Percentiles rank a stretch among this genome's conserved stretches.
These are phyloP conservation scores for Narthecium ossifragum DNA, from an alignment of 106 monocot genomes.

Conservation along the genomic window DNA sequence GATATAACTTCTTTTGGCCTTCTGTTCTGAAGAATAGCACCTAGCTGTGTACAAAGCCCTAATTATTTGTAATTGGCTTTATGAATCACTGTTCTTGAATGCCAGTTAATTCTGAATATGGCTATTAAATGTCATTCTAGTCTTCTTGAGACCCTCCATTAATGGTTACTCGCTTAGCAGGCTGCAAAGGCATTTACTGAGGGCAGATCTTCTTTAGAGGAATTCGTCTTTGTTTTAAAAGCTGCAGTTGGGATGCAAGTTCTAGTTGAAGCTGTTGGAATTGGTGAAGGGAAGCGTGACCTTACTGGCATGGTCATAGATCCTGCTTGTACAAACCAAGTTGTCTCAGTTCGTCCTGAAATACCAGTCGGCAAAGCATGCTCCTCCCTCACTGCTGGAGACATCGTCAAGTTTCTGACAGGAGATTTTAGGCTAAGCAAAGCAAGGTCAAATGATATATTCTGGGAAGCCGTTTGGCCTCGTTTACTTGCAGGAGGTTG, in stretches of 20 bases:
- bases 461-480: slow-evolving; percentile 98
- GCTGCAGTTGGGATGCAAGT: slow-evolving; percentile 33
- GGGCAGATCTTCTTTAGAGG: slow-evolving; percentile 50
- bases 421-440: slow-evolving; percentile 87
- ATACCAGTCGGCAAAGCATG: slow-evolving; percentile 73
- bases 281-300: slow-evolving; percentile 79
- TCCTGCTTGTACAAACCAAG: slow-evolving; percentile 28
- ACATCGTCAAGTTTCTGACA: slow-evolving; percentile 73
- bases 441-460: slow-evolving; percentile 77
- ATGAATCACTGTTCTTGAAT: background rate
- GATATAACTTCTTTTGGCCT: too few species aligned
- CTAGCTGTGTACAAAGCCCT: too few species aligned
- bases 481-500: slow-evolving; percentile 79
- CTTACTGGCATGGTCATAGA: slow-evolving; percentile 47
- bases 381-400: slow-evolving; percentile 53
- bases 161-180: slow-evolving; percentile 12
- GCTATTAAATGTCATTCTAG: too few species aligned
- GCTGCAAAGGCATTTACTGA: slow-evolving; percentile 50
- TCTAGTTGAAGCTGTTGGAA: slow-evolving; percentile 63
- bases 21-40: too few species aligned
- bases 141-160: background rate
- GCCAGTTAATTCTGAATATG: background rate
- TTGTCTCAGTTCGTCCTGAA: slow-evolving; percentile 23
- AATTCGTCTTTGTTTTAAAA: slow-evolving; percentile 58
- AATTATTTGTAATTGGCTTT: too few species aligned